Conservation (phyloP, 2,329 filamentous ascomycete species). For the Periglandula ipomoeae region DNA sequence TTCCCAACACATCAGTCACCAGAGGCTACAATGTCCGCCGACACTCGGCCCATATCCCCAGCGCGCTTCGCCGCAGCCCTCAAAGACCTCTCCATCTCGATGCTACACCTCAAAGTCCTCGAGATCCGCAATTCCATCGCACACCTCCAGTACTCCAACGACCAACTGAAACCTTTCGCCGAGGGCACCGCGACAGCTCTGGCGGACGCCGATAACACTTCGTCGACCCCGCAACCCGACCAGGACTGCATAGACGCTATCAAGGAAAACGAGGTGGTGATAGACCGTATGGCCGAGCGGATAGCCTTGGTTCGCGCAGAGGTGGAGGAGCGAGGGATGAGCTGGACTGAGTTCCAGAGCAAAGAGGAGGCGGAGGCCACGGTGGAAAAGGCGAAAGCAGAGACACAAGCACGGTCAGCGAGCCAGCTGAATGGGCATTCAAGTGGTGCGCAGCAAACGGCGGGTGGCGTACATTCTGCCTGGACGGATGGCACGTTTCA, state of each 20-base stretch:
- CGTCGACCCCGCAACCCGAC: slow-evolving; percentile 35
- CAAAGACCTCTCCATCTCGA: slow-evolving; percentile 53
- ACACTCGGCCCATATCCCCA: slow-evolving; percentile 51
- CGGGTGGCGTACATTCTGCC: slow-evolving; percentile 26
- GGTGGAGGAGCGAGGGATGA: slow-evolving; percentile 48
- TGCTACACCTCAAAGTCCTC: slow-evolving; percentile 64
- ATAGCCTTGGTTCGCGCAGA: slow-evolving; percentile 55
- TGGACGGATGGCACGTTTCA: slow-evolving; percentile 58
- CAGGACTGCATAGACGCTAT: slow-evolving; percentile 67
- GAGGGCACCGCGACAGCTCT: slow-evolving; percentile 33
- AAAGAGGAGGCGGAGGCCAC: slow-evolving; percentile 33
- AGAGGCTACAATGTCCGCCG: slow-evolving; percentile 46
- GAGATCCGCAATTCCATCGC: slow-evolving; percentile 67
- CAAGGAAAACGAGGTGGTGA: slow-evolving; percentile 59
- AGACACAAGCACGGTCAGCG: slow-evolving; percentile 9
- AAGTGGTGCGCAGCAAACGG: not conserved
- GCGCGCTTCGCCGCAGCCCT: slow-evolving; percentile 59
- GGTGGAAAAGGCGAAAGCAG: slow-evolving; percentile 12
- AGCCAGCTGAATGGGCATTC: slow-evolving; percentile 1
- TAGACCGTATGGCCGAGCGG: slow-evolving; percentile 57
- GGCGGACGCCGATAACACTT: slow-evolving; percentile 9
- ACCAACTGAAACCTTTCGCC: slow-evolving; percentile 61
- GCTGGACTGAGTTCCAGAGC: slow-evolving; percentile 48
- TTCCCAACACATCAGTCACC: not conserved
- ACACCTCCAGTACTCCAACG: slow-evolving; percentile 66